Conservation (phyloP, 108 stramenopile species). For the Skeletonema grethae region DNA sequence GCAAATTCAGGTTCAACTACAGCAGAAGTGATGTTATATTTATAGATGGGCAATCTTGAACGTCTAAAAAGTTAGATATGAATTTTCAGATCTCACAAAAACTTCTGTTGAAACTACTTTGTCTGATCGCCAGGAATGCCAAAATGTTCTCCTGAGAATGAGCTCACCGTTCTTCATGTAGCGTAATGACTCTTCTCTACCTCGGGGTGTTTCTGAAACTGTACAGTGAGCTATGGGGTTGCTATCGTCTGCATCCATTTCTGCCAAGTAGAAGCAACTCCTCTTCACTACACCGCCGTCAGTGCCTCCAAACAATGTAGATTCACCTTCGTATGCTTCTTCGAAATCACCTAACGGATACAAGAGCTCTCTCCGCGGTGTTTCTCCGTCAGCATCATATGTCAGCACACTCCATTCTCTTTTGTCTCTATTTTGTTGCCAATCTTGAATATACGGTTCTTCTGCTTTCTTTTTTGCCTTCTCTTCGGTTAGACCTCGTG, state of each 20-base stretch:
- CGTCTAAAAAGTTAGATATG: neutral
- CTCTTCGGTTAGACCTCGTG: slow-evolving; percentile 40
- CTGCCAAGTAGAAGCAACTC: slow-evolving; percentile 43
- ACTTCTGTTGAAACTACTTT: slow-evolving; percentile 50
- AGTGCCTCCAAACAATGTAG: slow-evolving; percentile 45
- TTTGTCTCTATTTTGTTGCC: slow-evolving; percentile 20
- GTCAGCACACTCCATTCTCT: slow-evolving; percentile 47
- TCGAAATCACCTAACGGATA: slow-evolving; percentile 50
- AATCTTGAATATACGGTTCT: slow-evolving; percentile 51
- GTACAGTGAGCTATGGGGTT: slow-evolving; percentile 41
- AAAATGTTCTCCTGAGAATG: slow-evolving; percentile 45
- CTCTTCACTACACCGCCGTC: slow-evolving; percentile 33
- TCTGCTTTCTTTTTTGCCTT: slow-evolving; percentile 21
- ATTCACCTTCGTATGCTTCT: slow-evolving; percentile 45
- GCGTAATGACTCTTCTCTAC: slow-evolving; percentile 46
- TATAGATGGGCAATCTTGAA: too few relatives aligned
- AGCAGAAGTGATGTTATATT: neutral
- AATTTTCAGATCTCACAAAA: slow-evolving; percentile 12
- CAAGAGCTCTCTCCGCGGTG: slow-evolving; percentile 32
- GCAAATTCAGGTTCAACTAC: neutral
- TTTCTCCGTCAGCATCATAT: slow-evolving; percentile 25
- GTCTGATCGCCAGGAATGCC: slow-evolving; percentile 20
- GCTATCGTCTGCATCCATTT: slow-evolving; percentile 33
- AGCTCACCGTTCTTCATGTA: slow-evolving; percentile 49
- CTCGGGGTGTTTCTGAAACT: slow-evolving; percentile 30